Evolutionary conservation across 257 asterid species (phyloP), one percentile per base, ranked within the genome.

Genomic region (Ilex aquifolium): DNA sequence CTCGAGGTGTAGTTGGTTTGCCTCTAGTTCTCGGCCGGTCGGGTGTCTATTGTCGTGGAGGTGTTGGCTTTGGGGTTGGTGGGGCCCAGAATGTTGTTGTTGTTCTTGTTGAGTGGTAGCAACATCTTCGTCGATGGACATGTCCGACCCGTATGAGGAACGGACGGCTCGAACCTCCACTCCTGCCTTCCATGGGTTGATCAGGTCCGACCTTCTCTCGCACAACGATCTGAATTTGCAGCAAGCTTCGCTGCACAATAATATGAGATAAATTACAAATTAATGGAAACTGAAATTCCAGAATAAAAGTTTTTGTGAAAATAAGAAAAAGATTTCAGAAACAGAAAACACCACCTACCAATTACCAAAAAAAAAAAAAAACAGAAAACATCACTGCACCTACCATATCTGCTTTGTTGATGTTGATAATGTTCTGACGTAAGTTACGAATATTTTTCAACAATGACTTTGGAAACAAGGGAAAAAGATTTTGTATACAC

Each of bases 181-280:
- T 65, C 77, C 71, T 0, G 66, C 68, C 71, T 73, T 76, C 83
- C 83, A 79, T 71, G 73, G 78, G 61, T 65, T 74, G 72, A 82
- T 75, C 72, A 91, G 75, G 63, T 81, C 79, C 3, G 82, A 80
- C 63, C 91, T 77, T 70, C 80, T 85, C 73, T 88, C 83, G 51
- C 86, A 75, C 60, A 91, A 72, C 4, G 85, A 74, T 60, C 79
- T 65, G 76, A 77, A 88, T 69, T 84, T 91, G 59, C 77, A 59
- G 80, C 97, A 91, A n/a, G 95, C 97, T 65, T 85, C 96, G 32
- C 97, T 91, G 88, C 58, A 66, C 63, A n/a, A 11, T 64, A 3
- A 16, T 14, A 61, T 16, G 48, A 53, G 30, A 48, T 12, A 21
- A 32, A 36, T 36, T 36, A 36, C 42, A 21, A 21, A 21, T 21